Evolutionary conservation across 2,329 filamentous ascomycete species (phyloP).

Genomic region (Penicillium sp.): DNA sequence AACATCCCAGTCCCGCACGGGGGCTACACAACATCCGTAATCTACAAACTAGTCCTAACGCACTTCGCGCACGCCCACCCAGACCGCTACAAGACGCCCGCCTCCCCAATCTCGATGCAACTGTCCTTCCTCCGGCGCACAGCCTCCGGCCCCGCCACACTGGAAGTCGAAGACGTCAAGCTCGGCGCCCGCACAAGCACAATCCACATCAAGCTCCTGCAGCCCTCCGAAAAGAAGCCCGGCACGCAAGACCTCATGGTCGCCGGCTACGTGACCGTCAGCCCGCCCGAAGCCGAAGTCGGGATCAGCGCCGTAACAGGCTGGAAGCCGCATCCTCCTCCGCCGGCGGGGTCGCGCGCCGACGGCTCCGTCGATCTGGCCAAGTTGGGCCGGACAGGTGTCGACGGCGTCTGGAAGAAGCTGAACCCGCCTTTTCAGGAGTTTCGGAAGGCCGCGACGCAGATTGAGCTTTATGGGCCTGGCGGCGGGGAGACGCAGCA

Average conservation of each 20-base stretch:
- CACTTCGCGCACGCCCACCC: slow-evolving; percentile 60
- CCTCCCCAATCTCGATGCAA: slow-evolving; percentile 62
- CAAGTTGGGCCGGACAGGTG: slow-evolving; percentile 20
- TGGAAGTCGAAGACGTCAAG: slow-evolving; percentile 61
- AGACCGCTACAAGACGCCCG: slow-evolving; percentile 47
- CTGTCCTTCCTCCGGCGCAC: slow-evolving; percentile 64
- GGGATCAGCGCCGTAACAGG: slow-evolving; percentile 56
- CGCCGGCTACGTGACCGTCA: slow-evolving; percentile 61
- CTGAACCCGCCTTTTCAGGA: slow-evolving; percentile 28
- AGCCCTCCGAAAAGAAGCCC: slow-evolving; percentile 33
- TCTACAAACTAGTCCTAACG: slow-evolving; percentile 56
- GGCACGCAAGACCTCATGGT: slow-evolving; percentile 54
- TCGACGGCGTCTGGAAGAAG: slow-evolving; percentile 29
- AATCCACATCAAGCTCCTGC: slow-evolving; percentile 57
- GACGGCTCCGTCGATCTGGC: slow-evolving; percentile 27
- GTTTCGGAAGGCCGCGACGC: slow-evolving; percentile 49
- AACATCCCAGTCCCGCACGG: slow-evolving; percentile 64
- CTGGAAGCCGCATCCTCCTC: slow-evolving; percentile 51
- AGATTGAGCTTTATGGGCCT: slow-evolving; percentile 49
- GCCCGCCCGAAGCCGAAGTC: slow-evolving; percentile 56
- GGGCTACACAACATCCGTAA: slow-evolving; percentile 62
- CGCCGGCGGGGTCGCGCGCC: slow-evolving; percentile 39
- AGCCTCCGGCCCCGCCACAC: slow-evolving; percentile 53
- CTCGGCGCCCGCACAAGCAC: slow-evolving; percentile 61
- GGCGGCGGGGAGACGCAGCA: slow-evolving; percentile 23